A percentile compares a stretch with the other conserved stretches of the same genome.
phyloP scores from a whole-genome alignment of 164 flowering plant genomes.

The Liriodendron chinense region DNA sequence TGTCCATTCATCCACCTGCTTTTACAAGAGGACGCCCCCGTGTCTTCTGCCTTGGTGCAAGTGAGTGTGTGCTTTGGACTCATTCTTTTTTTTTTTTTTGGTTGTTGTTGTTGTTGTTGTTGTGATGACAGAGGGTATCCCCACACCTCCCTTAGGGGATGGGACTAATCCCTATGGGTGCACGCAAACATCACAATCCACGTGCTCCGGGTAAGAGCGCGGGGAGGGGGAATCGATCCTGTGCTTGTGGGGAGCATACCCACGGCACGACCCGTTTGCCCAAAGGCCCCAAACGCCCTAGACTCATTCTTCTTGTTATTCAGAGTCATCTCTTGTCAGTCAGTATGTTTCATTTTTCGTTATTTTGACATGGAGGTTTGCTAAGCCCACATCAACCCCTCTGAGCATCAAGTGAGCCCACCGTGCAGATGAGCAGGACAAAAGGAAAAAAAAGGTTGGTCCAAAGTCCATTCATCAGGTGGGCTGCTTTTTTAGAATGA shows the following conservation, averaged over 20 bases:
- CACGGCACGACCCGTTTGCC: too few relatives aligned
- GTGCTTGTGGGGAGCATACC: too few relatives aligned
- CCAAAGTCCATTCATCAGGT: not conserved
- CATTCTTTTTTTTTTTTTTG: too few relatives aligned
- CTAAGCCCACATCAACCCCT: not conserved
- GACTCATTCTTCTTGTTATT: too few relatives aligned
- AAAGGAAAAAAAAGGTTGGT: not conserved
- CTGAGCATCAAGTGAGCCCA: not conserved
- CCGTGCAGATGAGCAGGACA: not conserved
- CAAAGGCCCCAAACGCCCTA: too few relatives aligned
- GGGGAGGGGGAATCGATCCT: too few relatives aligned
- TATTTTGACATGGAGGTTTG: not conserved
- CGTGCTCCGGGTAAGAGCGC: too few relatives aligned
- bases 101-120: too few relatives aligned
- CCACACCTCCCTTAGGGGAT: too few relatives aligned
- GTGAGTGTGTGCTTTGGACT: constrained; percentile 33
- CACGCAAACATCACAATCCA: too few relatives aligned
- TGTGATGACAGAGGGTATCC: too few relatives aligned
- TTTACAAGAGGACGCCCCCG: constrained; percentile 33
- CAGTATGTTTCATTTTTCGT: not conserved
- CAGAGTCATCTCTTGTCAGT: not conserved
- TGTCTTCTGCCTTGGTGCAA: constrained; percentile 48
- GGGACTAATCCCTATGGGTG: too few relatives aligned
- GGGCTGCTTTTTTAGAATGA: not conserved
- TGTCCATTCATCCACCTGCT: constrained; percentile 16